A percentile compares a stretch with the other conserved stretches of the same genome.
Evolutionary conservation across 345 rosid species (phyloP).

Genomic region (Bruguiera gymnorhiza): DNA sequence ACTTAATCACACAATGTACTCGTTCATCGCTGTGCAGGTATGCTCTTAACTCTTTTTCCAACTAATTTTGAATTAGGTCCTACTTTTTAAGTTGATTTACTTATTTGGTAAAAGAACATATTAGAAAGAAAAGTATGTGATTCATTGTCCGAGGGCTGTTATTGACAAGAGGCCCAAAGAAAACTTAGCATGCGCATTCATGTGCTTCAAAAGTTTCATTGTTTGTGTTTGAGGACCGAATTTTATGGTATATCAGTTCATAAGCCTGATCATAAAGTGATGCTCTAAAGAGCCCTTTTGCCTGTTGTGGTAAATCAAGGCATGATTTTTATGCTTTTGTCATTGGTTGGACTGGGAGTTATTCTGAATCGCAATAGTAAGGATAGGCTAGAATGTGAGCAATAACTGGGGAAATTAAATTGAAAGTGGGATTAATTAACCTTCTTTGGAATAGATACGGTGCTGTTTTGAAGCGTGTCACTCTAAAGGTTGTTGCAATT

Average conservation of each 20-base stretch:
- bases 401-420: neutral
- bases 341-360: neutral
- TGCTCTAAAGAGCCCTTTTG: neutral
- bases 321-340: neutral
- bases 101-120: no score
- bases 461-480: no score
- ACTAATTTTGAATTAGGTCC: neutral
- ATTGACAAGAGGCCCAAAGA: neutral
- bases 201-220: neutral
- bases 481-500: no score
- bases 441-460: neutral
- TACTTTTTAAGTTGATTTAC: no score
- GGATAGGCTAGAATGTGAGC: neutral
- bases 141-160: neutral
- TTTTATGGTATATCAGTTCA: neutral
- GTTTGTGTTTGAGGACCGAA: neutral
- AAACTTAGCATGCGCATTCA: neutral
- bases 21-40: conserved; percentile 91
- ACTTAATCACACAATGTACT: conserved; percentile 89
- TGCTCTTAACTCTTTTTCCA: conserved; percentile 6
- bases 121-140: no score
- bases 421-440: neutral
- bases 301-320: neutral
- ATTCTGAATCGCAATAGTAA: neutral
- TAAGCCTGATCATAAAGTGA: neutral